These are phyloP conservation scores for Clonostachys rosea DNA, from an alignment of 2,329 filamentous ascomycete genomes.

Conservation along the genomic window DNA sequence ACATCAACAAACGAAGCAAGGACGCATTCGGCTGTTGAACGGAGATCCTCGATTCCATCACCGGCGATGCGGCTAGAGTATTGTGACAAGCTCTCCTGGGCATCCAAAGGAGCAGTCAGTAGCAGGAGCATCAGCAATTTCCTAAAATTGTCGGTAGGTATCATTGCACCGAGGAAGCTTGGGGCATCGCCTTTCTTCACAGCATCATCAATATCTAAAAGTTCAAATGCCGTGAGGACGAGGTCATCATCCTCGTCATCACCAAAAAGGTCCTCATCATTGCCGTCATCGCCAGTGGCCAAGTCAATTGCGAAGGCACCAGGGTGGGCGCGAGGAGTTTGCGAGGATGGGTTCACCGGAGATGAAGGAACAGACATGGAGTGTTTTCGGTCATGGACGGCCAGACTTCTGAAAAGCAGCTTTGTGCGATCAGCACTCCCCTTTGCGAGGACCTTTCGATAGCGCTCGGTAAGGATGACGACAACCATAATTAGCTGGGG, in stretches of 20 bases:
- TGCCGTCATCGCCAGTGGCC: slow-evolving; percentile 29
- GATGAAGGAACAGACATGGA: slow-evolving; percentile 19
- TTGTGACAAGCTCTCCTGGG: slow-evolving; percentile 60
- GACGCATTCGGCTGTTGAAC: slow-evolving; percentile 58
- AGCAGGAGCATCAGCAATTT: slow-evolving; percentile 67
- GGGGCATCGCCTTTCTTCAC: slow-evolving; percentile 47
- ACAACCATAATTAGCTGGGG: slow-evolving; percentile 70
- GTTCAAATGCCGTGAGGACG: slow-evolving; percentile 64
- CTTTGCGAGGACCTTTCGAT: slow-evolving; percentile 56
- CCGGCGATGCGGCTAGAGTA: slow-evolving; percentile 53
- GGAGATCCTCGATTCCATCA: slow-evolving; percentile 51
- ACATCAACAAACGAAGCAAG: slow-evolving; percentile 62
- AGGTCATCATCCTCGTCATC: slow-evolving; percentile 55
- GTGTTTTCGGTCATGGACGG: slow-evolving; percentile 62
- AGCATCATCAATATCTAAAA: slow-evolving; percentile 59
- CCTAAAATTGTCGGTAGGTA: slow-evolving; percentile 69
- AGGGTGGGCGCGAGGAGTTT: slow-evolving; percentile 1
- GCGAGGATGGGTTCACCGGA: not conserved
- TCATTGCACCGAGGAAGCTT: slow-evolving; percentile 58
- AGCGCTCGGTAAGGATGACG: slow-evolving; percentile 67
- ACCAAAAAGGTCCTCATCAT: slow-evolving; percentile 37
- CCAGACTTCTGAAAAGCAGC: slow-evolving; percentile 66
- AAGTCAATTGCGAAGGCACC: slow-evolving; percentile 9
- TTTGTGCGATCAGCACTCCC: slow-evolving; percentile 54
- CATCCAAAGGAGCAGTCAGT: slow-evolving; percentile 58